Evolutionary conservation across 2,329 filamentous ascomycete genomes (phyloP), one percentile per base, ranked within the genome.

Genomic region (Arthrobotrys conoides): DNA sequence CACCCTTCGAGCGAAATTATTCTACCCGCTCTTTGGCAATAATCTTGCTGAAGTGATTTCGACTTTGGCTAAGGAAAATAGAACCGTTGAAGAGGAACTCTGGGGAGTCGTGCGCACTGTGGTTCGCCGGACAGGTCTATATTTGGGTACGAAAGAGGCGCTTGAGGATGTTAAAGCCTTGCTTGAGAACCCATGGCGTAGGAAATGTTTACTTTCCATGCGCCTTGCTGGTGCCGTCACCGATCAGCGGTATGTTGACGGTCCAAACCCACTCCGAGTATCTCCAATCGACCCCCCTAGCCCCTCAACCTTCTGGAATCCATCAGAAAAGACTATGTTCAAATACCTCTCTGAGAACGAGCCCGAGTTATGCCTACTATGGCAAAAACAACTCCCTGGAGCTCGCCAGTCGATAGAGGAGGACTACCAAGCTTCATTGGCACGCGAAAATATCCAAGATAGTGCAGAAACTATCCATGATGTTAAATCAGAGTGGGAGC

Each of bases 11-110:
- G 68, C 68, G 5, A 71, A 71, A 38, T 24, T 71, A 14, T 71
- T 71, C 46, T 71, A 63, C 16, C 68, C 68, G 4, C 22, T 71
- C 2, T 71, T 71, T 20, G 68, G 68, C 24, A 71, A 71, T 30
- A 59, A 63, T 9, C 48, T 64, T 22, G 46, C 55, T 12, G 68
- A 71, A n/a, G 38, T 71, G 1, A 49, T 71, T 10, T 5, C 68
- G 8, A 51, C 55, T 33, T 48, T 71, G 16, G 38, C 44, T n/a
- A 49, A 38, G 24, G 24, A 36, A 2, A 30, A 63, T 18, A 30
- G 2, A 41, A 14, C 55, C 0, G 4, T 51, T 9, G 68, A 71
- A 30, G 27, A n/a, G 33, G 20, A 48, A 2, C 24, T 71, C n/a
- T 71, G 68, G 68, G 30, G 46, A 5, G 55, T 71, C 36, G 44